Evolutionary conservation across 1,139 yeast species (phyloP), one percentile per base, ranked within the genome.

Genomic region (Protomyces inouyei): DNA sequence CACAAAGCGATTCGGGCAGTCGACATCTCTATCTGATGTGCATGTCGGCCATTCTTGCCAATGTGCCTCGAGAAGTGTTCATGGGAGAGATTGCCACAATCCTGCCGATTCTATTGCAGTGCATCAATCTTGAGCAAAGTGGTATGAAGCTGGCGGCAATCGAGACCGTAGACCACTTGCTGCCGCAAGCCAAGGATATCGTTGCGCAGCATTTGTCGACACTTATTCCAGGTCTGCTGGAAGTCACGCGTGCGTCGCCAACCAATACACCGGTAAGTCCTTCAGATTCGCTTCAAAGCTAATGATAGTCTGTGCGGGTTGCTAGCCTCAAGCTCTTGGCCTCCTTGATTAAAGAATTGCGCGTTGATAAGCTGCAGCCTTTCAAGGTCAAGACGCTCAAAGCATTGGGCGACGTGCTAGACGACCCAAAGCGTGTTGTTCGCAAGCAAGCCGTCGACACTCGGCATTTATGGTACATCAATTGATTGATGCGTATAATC

Each of bases 401-500:
- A 32, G 79, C 78, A 9, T 76, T 89, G 61, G 78, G 77, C 1
- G 72, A 71, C 0, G 85, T 82, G 0, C 77, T 93, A 68, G 96
- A 88, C 69, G 97, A 93, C 73, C 82, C 80, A 63, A 86, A 81
- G 72, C 82, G 98, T 73, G 76, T 75, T 4, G 89, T 93, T 1
- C 82, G 98, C 71, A 86, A 84, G 72, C 81, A 83, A 64, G 87
- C 92, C 8, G 85, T 87, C 64, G 89, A 87, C 70, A 84, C 93
- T 61, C 83, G 97, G 72, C 98, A 93, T 73, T 43, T 43, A 12
- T 43, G 48, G 48, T 43, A 6, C 48, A 43, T 9, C 14, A 18
- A 43, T 10, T 43, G 5, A 18, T 10, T 14, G 4, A 3, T 37
- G 43, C 43, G 5, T 9, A 9, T 28, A 5, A 28, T 9, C 5